Conservation (phyloP, 176 grass and related monocot genomes). For the Oryza coarctata region DNA sequence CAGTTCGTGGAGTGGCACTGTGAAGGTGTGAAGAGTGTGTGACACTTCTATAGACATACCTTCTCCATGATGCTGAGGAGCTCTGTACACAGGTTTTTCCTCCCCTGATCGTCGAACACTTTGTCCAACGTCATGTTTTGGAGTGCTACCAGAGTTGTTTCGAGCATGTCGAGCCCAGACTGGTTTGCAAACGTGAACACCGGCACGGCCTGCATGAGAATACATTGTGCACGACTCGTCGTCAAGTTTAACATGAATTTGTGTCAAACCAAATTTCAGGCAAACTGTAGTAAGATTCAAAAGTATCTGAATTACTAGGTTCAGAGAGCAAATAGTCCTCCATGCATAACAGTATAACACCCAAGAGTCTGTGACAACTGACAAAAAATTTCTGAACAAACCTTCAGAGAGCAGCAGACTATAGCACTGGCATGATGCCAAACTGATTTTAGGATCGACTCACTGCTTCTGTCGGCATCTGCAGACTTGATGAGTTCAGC, state of each 20-base stretch:
- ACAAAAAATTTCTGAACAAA: background rate
- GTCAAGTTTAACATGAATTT: background rate
- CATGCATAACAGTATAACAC: background rate
- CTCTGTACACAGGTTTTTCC: slow-evolving; percentile 74
- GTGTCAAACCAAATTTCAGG: background rate
- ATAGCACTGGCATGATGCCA: slow-evolving; percentile 76
- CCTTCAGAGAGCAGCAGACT: slow-evolving; percentile 89
- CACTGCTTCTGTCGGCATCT: slow-evolving; percentile 17
- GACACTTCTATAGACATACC: no score
- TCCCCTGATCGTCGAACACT: slow-evolving; percentile 59
- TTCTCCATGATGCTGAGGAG: slow-evolving; percentile 67
- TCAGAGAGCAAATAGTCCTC: background rate
- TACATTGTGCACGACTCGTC: background rate
- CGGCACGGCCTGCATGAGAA: slow-evolving; percentile 53
- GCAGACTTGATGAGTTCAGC: slow-evolving; percentile 55
- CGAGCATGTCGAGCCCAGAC: slow-evolving; percentile 90
- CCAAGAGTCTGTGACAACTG: background rate
- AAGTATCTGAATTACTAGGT: background rate
- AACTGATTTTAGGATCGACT: slow-evolving; percentile 52
- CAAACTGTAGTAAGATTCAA: background rate
- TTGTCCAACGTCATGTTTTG: slow-evolving; percentile 72
- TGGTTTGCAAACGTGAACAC: slow-evolving; percentile 85
- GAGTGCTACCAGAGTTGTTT: slow-evolving; percentile 68
- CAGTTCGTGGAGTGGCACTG: no score
- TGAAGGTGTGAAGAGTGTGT: no score